phyloP scores from a whole-genome alignment of 2,329 filamentous ascomycete species.

The Plenodomus lindquistii region DNA sequence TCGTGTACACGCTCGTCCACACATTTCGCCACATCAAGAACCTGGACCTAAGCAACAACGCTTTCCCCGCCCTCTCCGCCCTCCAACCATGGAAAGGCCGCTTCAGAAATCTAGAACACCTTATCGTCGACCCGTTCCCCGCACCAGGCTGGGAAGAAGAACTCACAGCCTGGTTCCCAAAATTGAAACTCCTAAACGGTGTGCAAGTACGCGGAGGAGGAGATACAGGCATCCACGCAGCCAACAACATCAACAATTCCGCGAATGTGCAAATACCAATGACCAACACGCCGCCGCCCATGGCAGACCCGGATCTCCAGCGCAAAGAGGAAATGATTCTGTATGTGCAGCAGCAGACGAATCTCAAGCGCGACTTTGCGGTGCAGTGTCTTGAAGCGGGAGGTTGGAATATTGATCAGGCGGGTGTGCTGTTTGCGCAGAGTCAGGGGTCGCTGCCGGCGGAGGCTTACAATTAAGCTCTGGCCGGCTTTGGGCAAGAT shows the following conservation, averaged over 20 bases:
- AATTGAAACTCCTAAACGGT: conserved; percentile 75
- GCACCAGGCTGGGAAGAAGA: conserved; percentile 64
- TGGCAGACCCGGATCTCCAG: conserved; percentile 15
- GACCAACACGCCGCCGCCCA: conserved; percentile 17
- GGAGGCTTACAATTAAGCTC: conserved; percentile 45
- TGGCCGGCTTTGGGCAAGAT: too few relatives aligned
- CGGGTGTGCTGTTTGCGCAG: conserved; percentile 73
- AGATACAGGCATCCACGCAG: conserved; percentile 48
- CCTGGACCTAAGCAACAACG: conserved; percentile 85
- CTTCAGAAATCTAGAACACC: conserved; percentile 76
- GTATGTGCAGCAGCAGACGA: conserved; percentile 75
- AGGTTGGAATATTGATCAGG: conserved; percentile 77
- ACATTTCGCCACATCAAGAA: conserved; percentile 86
- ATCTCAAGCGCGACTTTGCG: conserved; percentile 78
- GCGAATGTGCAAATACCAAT: conserved; percentile 6
- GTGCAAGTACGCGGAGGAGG: conserved; percentile 62
- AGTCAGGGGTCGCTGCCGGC: conserved; percentile 63
- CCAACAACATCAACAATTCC: conserved; percentile 21
- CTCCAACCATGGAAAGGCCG: conserved; percentile 78
- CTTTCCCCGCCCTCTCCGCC: conserved; percentile 68
- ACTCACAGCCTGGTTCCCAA: conserved; percentile 80
- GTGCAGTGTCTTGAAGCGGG: conserved; percentile 79
- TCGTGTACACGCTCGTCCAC: conserved; percentile 74
- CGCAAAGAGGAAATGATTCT: conserved; percentile 69
- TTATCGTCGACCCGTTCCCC: conserved; percentile 63